These are phyloP conservation scores for Ustilago hordei DNA, from an alignment of 1,284 basidiomycete genomes.

Conservation along the genomic window DNA sequence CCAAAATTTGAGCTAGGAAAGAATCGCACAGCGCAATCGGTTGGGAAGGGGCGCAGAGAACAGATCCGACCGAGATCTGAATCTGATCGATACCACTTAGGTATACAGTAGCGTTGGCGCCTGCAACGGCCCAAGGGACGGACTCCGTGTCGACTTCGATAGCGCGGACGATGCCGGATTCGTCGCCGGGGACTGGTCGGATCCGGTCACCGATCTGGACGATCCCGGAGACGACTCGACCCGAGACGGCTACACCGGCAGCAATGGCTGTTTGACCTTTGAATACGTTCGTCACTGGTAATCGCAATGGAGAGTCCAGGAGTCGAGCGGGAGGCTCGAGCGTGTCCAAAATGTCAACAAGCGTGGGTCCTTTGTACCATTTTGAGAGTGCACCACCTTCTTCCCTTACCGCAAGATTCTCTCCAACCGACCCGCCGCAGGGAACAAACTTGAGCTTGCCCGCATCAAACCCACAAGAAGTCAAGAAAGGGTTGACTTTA, in stretches of 20 bases:
- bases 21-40: conserved; percentile 79
- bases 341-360: conserved; percentile 80
- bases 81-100: conserved; percentile 86
- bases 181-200: conserved; percentile 90
- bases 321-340: conserved; percentile 82
- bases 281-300: conserved; percentile 96
- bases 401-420: conserved; percentile 76
- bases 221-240: conserved; percentile 87
- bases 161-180: conserved; percentile 81
- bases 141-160: conserved; percentile 86
- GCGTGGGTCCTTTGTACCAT: conserved; percentile 89
- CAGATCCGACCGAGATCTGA: conserved; percentile 84
- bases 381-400: conserved; percentile 73
- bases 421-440: conserved; percentile 87
- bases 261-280: conserved; percentile 80
- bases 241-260: conserved; percentile 82
- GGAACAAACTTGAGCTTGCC: conserved; percentile 86
- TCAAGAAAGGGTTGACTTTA: conserved; percentile 82
- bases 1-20: conserved; percentile 88
- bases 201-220: conserved; percentile 91
- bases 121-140: conserved; percentile 89
- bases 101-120: conserved; percentile 87
- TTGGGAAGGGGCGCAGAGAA: conserved; percentile 80
- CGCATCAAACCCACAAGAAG: conserved; percentile 85
- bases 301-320: conserved; percentile 80